Evolutionary conservation across 495 filamentous ascomycete species (phyloP).

Genomic region (Niebla homalea): DNA sequence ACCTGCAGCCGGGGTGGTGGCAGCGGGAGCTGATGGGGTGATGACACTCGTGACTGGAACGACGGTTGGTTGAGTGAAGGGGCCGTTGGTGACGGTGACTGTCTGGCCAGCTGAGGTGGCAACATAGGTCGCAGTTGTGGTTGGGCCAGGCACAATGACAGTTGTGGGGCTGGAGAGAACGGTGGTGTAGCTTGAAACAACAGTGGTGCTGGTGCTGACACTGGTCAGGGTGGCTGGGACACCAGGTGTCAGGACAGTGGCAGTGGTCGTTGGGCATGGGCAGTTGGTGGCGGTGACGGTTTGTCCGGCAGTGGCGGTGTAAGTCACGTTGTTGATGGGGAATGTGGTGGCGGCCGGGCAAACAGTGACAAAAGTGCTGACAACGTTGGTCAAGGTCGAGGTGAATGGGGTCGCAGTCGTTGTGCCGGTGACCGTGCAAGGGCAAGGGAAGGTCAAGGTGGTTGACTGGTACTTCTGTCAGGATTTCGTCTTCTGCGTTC

Average conservation of each 20-base stretch:
- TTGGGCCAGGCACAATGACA: conserved; percentile 9
- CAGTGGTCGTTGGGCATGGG: conserved; percentile 21
- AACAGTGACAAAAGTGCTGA: conserved; percentile 70
- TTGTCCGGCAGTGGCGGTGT: conserved; percentile 53
- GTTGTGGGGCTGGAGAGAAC: conserved; percentile 14
- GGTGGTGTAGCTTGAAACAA: conserved; percentile 10
- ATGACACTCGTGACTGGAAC: conserved; percentile 4
- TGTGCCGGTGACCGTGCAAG: conserved; percentile 9
- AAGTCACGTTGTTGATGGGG: conserved; percentile 54
- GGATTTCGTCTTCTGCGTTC: background rate
- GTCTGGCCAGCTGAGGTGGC: conserved; percentile 9
- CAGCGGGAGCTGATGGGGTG: conserved; percentile 5
- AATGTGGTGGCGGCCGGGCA: conserved; percentile 65
- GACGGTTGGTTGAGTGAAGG: conserved; percentile 5
- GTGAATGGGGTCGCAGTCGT: conserved; percentile 29
- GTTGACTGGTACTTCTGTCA: conserved; percentile 12
- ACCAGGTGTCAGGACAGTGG: conserved; percentile 7
- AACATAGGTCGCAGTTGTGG: conserved; percentile 8
- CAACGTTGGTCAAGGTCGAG: conserved; percentile 55
- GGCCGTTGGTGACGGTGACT: conserved; percentile 12
- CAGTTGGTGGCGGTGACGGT: conserved; percentile 16
- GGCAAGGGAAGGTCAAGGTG: conserved; percentile 22
- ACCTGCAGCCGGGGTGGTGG: background rate
- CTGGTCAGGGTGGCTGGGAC: conserved; percentile 11
- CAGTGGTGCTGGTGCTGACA: conserved; percentile 7